These are phyloP conservation scores for Salix koriyanagi DNA, from an alignment of 345 rosid genomes.

Conservation along the genomic window DNA sequence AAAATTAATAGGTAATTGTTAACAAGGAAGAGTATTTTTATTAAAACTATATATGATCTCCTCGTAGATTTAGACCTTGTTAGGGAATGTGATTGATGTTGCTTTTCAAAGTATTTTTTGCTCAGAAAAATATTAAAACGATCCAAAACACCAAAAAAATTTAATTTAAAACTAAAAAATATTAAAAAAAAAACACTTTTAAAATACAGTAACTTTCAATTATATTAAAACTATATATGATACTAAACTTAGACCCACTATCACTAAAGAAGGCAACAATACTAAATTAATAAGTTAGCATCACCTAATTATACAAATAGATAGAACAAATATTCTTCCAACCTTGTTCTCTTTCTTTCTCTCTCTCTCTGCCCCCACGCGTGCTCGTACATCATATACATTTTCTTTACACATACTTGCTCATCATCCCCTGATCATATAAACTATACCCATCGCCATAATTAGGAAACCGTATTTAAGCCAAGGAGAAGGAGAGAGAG, in stretches of 20 bases:
- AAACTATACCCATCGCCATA: neutral
- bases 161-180: too few relatives aligned
- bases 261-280: too few relatives aligned
- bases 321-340: neutral
- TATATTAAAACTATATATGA: too few relatives aligned
- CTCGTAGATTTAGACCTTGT: too few relatives aligned
- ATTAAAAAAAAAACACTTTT: too few relatives aligned
- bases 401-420: neutral
- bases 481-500: neutral
- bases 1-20: too few relatives aligned
- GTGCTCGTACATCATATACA: conserved; percentile 26
- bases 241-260: too few relatives aligned
- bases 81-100: fast-evolving
- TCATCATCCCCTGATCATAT: neutral
- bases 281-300: neutral
- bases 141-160: too few relatives aligned
- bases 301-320: neutral
- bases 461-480: conserved; percentile 27
- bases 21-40: too few relatives aligned
- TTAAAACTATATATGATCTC: too few relatives aligned
- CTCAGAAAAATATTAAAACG: fast-evolving
- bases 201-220: too few relatives aligned
- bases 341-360: neutral
- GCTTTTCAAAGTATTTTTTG: fast-evolving
- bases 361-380: conserved; percentile 19